Percentiles rank a stretch among this genome's conserved stretches.
phyloP scores from a whole-genome alignment of 495 filamentous ascomycete genomes.

The Neurospora terricola region DNA sequence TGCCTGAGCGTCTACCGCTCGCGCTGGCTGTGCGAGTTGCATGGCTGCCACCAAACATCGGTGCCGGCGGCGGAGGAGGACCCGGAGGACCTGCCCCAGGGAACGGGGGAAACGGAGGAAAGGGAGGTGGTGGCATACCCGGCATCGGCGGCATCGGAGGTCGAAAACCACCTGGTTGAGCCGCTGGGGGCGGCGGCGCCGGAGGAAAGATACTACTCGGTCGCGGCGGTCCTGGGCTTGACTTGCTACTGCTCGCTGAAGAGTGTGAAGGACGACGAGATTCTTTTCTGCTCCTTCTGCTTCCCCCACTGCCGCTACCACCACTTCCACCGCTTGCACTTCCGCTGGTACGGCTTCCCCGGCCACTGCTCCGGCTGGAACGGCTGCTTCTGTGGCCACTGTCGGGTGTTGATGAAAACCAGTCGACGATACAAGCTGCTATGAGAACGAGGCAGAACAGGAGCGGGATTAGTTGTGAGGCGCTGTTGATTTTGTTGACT shows the following conservation, averaged over 20 bases:
- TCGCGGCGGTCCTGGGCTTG: not conserved
- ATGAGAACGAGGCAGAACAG: conserved; percentile 15
- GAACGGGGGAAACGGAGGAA: not conserved
- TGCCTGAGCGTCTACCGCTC: not conserved
- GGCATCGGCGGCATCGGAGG: not conserved
- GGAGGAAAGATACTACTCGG: not conserved
- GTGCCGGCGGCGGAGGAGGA: not conserved
- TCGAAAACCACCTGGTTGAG: not conserved
- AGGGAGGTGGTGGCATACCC: not conserved
- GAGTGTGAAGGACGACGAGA: not conserved
- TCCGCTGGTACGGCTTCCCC: not conserved
- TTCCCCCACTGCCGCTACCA: conserved; percentile 1
- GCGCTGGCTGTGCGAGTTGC: not conserved
- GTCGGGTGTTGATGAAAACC: not conserved
- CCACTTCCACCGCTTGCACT: not conserved
- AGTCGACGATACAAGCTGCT: conserved; percentile 1
- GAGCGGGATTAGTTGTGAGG: conserved; percentile 30
- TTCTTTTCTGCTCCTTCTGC: not conserved
- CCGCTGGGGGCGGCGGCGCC: not conserved
- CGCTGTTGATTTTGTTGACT: conserved; percentile 15
- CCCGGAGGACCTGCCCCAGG: not conserved
- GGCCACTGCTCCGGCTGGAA: not conserved
- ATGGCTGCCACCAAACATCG: not conserved
- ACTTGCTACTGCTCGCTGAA: not conserved
- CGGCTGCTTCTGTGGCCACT: not conserved